Evolutionary conservation across 129 eudicot species (phyloP).

Genomic region (Apium graveolens): DNA sequence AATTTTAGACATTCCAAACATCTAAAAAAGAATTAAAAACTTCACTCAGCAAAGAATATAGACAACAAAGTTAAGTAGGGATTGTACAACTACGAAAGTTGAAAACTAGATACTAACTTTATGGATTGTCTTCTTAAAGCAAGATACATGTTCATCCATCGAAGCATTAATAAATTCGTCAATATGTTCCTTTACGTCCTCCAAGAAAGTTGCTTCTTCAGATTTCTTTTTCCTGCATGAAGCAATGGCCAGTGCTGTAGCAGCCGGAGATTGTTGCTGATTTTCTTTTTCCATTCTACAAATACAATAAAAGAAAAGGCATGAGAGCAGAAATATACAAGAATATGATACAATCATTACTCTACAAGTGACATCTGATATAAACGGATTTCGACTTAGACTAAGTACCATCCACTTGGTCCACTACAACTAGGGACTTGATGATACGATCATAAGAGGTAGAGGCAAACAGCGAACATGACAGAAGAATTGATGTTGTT

Average conservation of each 20-base stretch:
- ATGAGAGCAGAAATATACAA: neutral
- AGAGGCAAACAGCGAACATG: neutral
- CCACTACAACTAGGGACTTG: neutral
- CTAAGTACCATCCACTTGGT: neutral
- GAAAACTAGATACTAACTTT: constrained; percentile 29
- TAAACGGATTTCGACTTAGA: neutral
- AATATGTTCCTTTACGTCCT: constrained; percentile 67
- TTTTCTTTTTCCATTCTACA: constrained; percentile 44
- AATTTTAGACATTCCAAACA: constrained; percentile 72
- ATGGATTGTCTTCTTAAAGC: constrained; percentile 55
- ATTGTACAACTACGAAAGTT: neutral
- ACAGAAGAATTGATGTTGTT: neutral
- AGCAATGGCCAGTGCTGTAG: constrained; percentile 26
- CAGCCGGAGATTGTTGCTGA: constrained; percentile 16
- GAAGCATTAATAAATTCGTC: constrained; percentile 72
- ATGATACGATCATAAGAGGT: neutral
- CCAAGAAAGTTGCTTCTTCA: constrained; percentile 51
- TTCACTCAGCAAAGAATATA: neutral
- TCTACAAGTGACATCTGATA: neutral
- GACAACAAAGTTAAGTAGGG: neutral
- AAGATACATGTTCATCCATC: constrained; percentile 67
- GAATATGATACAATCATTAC: neutral
- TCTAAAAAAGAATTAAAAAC: constrained; percentile 26
- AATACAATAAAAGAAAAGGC: neutral
- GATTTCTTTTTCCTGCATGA: constrained; percentile 64